These are phyloP conservation scores for Nicotiana otophora DNA, from an alignment of 257 asterid genomes.

Conservation along the genomic window DNA sequence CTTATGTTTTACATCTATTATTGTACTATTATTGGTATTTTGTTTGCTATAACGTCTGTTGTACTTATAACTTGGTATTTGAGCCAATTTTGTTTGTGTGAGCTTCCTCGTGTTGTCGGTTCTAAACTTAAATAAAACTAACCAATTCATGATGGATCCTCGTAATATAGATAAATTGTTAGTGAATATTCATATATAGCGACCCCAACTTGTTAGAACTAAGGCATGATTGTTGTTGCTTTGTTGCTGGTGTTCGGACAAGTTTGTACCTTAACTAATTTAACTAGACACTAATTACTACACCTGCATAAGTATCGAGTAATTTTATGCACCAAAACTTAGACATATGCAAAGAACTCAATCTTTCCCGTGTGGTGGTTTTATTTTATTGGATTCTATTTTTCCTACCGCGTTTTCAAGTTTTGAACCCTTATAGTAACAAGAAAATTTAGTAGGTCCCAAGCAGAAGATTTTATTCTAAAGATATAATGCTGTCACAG, in stretches of 20 bases:
- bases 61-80: background rate
- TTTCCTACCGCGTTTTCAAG: background rate
- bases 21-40: no score
- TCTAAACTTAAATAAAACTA: no score
- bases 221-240: no score
- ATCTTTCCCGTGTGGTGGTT: background rate
- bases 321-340: background rate
- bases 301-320: background rate
- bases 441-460: background rate
- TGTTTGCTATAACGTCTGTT: background rate
- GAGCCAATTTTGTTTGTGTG: background rate
- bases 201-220: no score
- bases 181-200: no score
- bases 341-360: background rate
- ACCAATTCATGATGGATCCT: no score
- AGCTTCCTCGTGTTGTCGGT: no score
- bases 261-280: no score
- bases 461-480: slow-evolving; percentile 2
- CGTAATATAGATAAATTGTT: no score
- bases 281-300: no score
- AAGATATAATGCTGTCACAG: background rate
- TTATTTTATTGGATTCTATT: background rate
- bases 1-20: background rate
- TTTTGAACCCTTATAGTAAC: background rate
- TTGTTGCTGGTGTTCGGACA: no score